Evolutionary conservation across 2,329 filamentous ascomycete genomes (phyloP).

Genomic region (Penicillium nordicum): DNA sequence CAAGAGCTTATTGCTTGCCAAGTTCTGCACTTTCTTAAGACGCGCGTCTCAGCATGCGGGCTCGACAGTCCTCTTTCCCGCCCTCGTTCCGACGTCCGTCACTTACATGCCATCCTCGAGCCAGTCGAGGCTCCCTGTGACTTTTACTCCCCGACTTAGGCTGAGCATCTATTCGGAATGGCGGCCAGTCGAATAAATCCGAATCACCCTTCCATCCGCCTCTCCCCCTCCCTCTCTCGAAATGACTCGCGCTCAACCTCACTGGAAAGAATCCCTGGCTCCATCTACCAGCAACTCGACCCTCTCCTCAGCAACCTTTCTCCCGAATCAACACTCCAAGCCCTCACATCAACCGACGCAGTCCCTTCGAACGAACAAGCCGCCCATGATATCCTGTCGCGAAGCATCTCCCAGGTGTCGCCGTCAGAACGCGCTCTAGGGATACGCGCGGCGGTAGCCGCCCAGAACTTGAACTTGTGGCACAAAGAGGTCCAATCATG

Average conservation of each 20-base stretch:
- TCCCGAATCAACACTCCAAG: constrained; percentile 52
- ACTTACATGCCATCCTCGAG: constrained; percentile 21
- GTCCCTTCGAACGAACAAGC: constrained; percentile 38
- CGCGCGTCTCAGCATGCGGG: constrained; percentile 37
- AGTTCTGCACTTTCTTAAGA: constrained; percentile 15
- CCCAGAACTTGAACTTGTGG: constrained; percentile 58
- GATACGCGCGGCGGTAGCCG: constrained; percentile 56
- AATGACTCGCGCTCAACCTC: constrained; percentile 36
- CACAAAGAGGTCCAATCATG: constrained; percentile 57
- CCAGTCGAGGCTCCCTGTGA: constrained; percentile 12
- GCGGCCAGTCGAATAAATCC: constrained; percentile 31
- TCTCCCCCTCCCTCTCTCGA: constrained; percentile 26
- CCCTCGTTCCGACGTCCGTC: constrained; percentile 30
- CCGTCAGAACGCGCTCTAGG: constrained; percentile 57
- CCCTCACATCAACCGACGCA: constrained; percentile 45
- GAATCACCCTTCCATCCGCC: constrained; percentile 29
- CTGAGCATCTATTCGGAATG: constrained; percentile 27
- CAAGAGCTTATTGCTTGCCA: neutral
- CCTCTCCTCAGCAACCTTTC: constrained; percentile 53
- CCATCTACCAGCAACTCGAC: constrained; percentile 41
- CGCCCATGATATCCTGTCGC: constrained; percentile 41
- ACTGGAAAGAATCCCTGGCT: constrained; percentile 35
- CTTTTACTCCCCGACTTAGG: constrained; percentile 14
- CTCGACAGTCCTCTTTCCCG: constrained; percentile 31
- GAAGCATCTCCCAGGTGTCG: constrained; percentile 55